Base-by-base conservation (phyloP, 139 green algal species). In the Chlorella sp. region DNA sequence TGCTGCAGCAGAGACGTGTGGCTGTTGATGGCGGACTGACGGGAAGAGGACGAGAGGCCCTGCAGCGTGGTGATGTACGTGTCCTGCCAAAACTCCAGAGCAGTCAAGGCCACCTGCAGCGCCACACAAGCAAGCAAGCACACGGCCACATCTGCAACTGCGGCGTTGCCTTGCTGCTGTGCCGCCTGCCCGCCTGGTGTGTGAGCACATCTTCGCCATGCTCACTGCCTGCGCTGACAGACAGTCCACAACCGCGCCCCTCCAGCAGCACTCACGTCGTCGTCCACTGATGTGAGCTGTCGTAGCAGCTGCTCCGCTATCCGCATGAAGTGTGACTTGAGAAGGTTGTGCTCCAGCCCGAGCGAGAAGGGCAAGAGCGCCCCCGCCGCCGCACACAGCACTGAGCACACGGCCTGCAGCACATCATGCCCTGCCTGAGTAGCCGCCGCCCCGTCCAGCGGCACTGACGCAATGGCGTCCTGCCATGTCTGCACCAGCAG, bases 61-160 rank as follows among this genome's bases (percentile, higher is more conserved):
- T 86, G 69, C 63, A 89, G 65, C 0, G 75, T 75, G n/a, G 80
- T 69, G 34, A 88, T 74, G 65, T 84, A 87, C 30, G 33, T 76
- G 60, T 87, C 77, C 35, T 81, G 75, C 77, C 82, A 87, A 51
- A 87, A 87, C 50, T 74, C 64, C 14, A 78, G 50, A 1, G 74
- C 69, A 0, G 65, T 73, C 33, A 82, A 49, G 3, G 77, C 77
- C 10, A 82, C 77, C 76, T 81, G 71, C 35, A 20, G 23, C 1
- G 29, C 1, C n/a, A 63, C 3, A 69, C n/a, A n/a, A n/a, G n/a
- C n/a, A n/a, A n/a, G 30, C 26, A 62, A 55, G 24, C 29, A 69
- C 62, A 69, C 14, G 17, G 14, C 23, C 27, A 30, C 55, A 64
- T 64, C 14, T 4, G 4, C 14, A n/a, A 64, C 42, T 26, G 42